Evolutionary conservation across 2,329 filamentous ascomycete species (phyloP).

Genomic region (Ustilaginoidea virens): DNA sequence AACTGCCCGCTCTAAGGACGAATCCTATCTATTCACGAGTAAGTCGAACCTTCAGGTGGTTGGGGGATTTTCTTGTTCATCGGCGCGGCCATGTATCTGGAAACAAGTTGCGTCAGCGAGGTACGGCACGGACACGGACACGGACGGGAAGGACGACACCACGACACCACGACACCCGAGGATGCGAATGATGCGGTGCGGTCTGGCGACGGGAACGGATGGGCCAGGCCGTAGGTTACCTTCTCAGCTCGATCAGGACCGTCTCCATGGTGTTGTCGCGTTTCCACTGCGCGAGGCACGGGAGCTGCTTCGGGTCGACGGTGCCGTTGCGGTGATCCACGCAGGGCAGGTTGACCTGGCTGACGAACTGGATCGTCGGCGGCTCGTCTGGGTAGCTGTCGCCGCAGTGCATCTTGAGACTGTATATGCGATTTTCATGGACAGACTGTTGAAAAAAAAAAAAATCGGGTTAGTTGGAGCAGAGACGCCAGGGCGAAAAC

Average conservation of each 20-base stretch:
- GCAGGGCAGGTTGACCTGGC: slow-evolving; percentile 90
- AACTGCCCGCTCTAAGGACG: background rate
- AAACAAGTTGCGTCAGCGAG: background rate
- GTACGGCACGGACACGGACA: too few species aligned
- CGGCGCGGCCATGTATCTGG: slow-evolving; percentile 81
- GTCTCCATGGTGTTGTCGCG: slow-evolving; percentile 92
- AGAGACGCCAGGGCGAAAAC: too few species aligned
- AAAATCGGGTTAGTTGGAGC: slow-evolving; percentile 4
- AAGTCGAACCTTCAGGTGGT: slow-evolving; percentile 65
- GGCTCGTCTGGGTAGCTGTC: slow-evolving; percentile 77
- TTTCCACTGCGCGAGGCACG: slow-evolving; percentile 81
- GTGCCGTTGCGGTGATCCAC: slow-evolving; percentile 68
- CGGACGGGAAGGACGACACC: too few species aligned
- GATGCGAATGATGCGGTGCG: too few species aligned
- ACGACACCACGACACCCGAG: too few species aligned
- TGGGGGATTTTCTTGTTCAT: slow-evolving; percentile 92
- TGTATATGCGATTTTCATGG: slow-evolving; percentile 98
- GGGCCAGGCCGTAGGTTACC: slow-evolving; percentile 30
- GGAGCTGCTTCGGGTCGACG: slow-evolving; percentile 72
- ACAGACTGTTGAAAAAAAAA: too few species aligned
- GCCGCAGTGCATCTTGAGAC: slow-evolving; percentile 91
- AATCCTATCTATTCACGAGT: slow-evolving; percentile 13
- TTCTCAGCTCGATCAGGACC: slow-evolving; percentile 70
- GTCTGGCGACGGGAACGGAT: too few species aligned
- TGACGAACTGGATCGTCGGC: slow-evolving; percentile 82